Evolutionary conservation across 1,284 basidiomycete genomes (phyloP).

Genomic region (Trichosporon faecale): DNA sequence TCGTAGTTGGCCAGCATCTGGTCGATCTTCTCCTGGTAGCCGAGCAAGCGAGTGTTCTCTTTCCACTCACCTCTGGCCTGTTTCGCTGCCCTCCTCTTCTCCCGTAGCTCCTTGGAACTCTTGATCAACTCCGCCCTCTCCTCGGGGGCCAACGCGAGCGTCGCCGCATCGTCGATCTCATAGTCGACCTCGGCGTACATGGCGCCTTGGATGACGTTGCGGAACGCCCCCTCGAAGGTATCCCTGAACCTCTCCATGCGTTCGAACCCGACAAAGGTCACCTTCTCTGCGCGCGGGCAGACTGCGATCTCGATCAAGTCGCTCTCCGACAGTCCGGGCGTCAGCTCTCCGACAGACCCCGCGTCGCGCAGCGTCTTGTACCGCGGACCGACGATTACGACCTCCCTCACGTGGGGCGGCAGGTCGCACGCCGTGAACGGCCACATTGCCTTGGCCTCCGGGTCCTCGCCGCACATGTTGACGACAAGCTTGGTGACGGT

Average conservation of each 20-base stretch:
- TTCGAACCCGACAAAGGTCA: neutral
- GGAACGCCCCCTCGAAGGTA: neutral
- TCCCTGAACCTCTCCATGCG: neutral
- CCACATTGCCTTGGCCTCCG: neutral
- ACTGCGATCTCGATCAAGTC: neutral
- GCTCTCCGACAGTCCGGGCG: neutral
- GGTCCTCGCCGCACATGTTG: neutral
- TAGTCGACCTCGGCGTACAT: neutral
- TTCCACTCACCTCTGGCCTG: neutral
- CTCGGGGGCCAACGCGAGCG: neutral
- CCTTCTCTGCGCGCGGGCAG: neutral
- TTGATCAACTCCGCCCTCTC: neutral
- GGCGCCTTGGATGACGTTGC: too few species aligned
- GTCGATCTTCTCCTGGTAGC: neutral
- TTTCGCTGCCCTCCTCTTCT: neutral
- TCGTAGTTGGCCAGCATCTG: neutral
- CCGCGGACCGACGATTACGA: neutral
- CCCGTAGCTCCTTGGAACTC: neutral
- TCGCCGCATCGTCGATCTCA: neutral
- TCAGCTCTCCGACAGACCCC: neutral
- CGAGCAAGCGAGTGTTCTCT: neutral
- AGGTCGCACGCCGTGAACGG: neutral
- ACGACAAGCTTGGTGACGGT: neutral
- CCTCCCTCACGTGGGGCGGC: neutral
- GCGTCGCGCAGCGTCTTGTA: neutral